Evolutionary conservation across 2,329 filamentous ascomycete genomes (phyloP).

Genomic region (Fusarium citri): DNA sequence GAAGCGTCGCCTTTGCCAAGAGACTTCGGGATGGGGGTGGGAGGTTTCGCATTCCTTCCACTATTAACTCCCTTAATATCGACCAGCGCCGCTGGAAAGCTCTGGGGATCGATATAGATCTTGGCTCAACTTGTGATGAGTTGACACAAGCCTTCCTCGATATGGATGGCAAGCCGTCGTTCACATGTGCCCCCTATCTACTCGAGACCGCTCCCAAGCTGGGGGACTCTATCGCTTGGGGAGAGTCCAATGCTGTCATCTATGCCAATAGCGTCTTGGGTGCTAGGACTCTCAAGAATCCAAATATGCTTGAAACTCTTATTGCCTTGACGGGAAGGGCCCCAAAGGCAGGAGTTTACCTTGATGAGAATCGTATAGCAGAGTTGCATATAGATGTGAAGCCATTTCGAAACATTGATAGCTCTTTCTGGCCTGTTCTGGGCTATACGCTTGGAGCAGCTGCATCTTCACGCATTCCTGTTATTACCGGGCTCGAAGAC

Average conservation of each 20-base stretch:
- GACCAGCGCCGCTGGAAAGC: conserved; percentile 33
- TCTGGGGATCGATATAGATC: conserved; percentile 8
- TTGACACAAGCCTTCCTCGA: conserved; percentile 22
- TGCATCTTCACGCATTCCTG: conserved; percentile 19
- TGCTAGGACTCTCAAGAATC: conserved; percentile 33
- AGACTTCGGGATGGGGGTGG: conserved; percentile 28
- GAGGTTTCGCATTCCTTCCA: conserved; percentile 16
- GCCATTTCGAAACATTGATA: conserved; percentile 1
- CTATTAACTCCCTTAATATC: conserved; percentile 31
- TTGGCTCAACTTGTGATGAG: conserved; percentile 15
- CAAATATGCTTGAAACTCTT: conserved; percentile 20
- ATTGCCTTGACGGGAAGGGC: conserved; percentile 37
- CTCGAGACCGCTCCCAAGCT: conserved; percentile 19
- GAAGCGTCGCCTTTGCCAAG: conserved; percentile 19
- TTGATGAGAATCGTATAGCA: conserved; percentile 15
- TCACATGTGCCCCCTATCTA: conserved; percentile 36
- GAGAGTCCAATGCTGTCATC: conserved; percentile 32
- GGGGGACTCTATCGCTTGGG: conserved; percentile 34
- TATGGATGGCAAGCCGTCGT: conserved; percentile 23
- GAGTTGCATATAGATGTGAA: conserved; percentile 42
- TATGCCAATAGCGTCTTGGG: conserved; percentile 39
- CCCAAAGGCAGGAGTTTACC: conserved; percentile 18
- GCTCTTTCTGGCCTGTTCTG: conserved; percentile 28
- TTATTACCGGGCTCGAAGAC: conserved; percentile 19
- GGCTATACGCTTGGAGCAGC: conserved; percentile 30